Percentiles rank a stretch among this genome's conserved stretches.
Evolutionary conservation across 2,329 filamentous ascomycete genomes (phyloP).

Genomic region (Calonectria multiphialidica): DNA sequence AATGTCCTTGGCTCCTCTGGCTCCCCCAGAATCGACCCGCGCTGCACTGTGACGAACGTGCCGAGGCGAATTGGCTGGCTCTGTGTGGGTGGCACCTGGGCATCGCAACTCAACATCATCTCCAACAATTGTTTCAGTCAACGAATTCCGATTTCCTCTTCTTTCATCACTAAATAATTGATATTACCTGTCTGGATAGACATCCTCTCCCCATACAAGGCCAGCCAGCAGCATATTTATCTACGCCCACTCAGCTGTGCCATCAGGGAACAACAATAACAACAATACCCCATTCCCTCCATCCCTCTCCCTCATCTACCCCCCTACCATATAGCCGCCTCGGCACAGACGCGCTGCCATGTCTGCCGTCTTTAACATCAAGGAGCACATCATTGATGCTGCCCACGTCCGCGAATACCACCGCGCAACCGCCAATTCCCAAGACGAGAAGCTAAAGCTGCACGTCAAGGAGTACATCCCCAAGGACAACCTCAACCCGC

Average conservation of each 20-base stretch:
- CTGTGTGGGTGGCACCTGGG: too few relatives aligned
- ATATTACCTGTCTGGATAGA: too few relatives aligned
- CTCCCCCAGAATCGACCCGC: not conserved
- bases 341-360: conserved; percentile 20
- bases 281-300: not conserved
- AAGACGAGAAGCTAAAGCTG: conserved; percentile 81
- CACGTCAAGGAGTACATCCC: conserved; percentile 92
- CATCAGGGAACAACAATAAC: not conserved
- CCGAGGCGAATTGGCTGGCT: not conserved
- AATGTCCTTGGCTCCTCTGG: not conserved
- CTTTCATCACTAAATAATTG: too few relatives aligned
- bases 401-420: conserved; percentile 88
- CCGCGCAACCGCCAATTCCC: conserved; percentile 75
- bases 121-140: too few relatives aligned
- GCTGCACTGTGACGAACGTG: not conserved
- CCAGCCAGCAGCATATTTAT: too few relatives aligned
- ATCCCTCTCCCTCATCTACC: not conserved
- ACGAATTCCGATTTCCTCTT: too few relatives aligned
- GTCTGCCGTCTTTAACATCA: conserved; percentile 67
- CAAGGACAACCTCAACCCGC: conserved; percentile 73
- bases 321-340: not conserved
- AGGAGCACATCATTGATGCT: conserved; percentile 79
- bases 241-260: not conserved
- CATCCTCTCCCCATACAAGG: too few relatives aligned
- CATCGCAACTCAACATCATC: too few relatives aligned